Percentiles rank a stretch among this genome's conserved stretches.
Evolutionary conservation across 2,329 filamentous ascomycete genomes (phyloP).

Genomic region (Phoma sp.): DNA sequence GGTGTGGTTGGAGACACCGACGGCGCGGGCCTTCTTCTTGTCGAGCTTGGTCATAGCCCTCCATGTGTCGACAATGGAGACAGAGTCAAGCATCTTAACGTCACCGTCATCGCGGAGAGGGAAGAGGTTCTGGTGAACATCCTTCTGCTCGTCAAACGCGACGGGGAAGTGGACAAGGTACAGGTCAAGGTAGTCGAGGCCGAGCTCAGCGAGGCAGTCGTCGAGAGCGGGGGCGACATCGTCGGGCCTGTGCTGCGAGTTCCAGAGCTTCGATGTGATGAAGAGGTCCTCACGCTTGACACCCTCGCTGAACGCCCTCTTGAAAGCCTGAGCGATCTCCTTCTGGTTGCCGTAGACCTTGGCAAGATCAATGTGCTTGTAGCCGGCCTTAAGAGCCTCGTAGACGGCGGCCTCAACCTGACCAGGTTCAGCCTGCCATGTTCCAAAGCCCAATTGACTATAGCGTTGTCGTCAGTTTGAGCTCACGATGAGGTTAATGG

Average conservation of each 20-base stretch:
- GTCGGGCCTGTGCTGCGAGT: conserved; percentile 75
- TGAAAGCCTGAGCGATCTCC: conserved; percentile 35
- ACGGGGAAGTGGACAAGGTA: conserved; percentile 76
- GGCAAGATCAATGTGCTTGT: conserved; percentile 40
- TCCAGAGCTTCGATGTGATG: conserved; percentile 82
- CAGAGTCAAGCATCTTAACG: conserved; percentile 56
- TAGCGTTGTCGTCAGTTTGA: conserved; percentile 63
- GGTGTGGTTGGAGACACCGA: conserved; percentile 41
- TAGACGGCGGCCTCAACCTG: conserved; percentile 51
- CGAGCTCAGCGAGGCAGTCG: conserved; percentile 77
- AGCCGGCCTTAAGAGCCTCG: conserved; percentile 40
- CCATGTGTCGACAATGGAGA: conserved; percentile 55
- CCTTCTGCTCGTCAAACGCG: conserved; percentile 55
- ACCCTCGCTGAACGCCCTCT: conserved; percentile 46
- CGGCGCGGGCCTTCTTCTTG: conserved; percentile 42
- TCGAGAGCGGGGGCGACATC: conserved; percentile 75
- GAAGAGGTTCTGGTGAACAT: conserved; percentile 38
- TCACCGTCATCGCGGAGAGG: conserved; percentile 24
- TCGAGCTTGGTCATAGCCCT: conserved; percentile 49
- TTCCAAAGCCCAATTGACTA: conserved; percentile 56
- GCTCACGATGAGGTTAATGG: conserved; percentile 69
- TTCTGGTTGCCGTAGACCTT: conserved; percentile 43
- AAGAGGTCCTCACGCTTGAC: conserved; percentile 54
- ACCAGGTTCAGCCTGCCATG: conserved; percentile 41
- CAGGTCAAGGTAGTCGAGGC: conserved; percentile 84